Evolutionary conservation across 2,329 filamentous ascomycete species (phyloP).

Genomic region (Arachnomyces sp.): DNA sequence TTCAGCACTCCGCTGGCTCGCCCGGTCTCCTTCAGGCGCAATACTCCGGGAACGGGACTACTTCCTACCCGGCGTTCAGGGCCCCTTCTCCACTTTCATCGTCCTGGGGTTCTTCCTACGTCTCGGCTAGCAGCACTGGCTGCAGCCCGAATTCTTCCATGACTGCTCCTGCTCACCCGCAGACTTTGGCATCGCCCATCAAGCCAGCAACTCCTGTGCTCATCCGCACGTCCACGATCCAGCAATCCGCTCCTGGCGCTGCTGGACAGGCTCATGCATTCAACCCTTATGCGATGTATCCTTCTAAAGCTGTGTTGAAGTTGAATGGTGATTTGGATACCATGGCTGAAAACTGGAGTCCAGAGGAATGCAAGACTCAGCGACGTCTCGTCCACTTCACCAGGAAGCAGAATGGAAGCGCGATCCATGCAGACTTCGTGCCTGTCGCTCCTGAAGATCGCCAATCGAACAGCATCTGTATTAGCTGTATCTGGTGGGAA

Average conservation of each 20-base stretch:
- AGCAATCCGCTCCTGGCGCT: slow-evolving; percentile 37
- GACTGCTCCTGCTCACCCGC: slow-evolving; percentile 27
- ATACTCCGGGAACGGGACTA: slow-evolving; percentile 33
- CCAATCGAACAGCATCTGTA: slow-evolving; percentile 76
- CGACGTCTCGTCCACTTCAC: slow-evolving; percentile 83
- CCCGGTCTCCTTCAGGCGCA: slow-evolving; percentile 34
- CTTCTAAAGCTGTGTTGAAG: slow-evolving; percentile 76
- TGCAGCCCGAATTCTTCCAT: slow-evolving; percentile 38
- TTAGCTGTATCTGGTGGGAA: slow-evolving; percentile 96
- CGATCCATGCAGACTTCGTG: slow-evolving; percentile 72
- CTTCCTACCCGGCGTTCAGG: slow-evolving; percentile 38
- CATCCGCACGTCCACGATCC: slow-evolving; percentile 61
- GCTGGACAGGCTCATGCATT: slow-evolving; percentile 50
- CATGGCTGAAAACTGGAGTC: slow-evolving; percentile 78
- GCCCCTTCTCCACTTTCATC: slow-evolving; percentile 43
- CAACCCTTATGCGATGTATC: slow-evolving; percentile 74
- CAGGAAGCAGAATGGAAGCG: slow-evolving; percentile 72
- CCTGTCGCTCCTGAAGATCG: slow-evolving; percentile 72
- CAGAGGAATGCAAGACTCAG: slow-evolving; percentile 70
- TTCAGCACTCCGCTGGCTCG: slow-evolving; percentile 30
- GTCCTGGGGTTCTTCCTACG: slow-evolving; percentile 43
- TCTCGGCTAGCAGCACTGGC: slow-evolving; percentile 36
- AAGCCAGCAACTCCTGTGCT: slow-evolving; percentile 49
- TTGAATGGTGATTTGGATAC: slow-evolving; percentile 75
- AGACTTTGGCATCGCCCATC: slow-evolving; percentile 40